Conservation (phyloP, 2,329 filamentous ascomycete species). For the Graphiopsis chlorocephala region DNA sequence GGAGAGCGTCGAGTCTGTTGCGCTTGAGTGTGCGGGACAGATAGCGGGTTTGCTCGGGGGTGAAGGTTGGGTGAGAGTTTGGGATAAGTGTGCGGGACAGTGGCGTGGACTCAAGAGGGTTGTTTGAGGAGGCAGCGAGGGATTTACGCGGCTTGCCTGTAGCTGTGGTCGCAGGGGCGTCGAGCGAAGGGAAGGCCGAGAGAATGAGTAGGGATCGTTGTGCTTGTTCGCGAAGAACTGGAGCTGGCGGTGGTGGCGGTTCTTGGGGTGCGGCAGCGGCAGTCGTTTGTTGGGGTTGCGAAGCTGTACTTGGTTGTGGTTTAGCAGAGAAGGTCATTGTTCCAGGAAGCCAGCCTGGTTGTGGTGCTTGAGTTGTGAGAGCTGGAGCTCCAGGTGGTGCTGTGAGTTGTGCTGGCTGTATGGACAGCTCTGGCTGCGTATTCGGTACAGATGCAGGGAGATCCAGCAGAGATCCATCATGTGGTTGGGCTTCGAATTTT, state of each 20-base stretch:
- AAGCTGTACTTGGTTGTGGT: conserved; percentile 8
- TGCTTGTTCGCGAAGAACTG: conserved; percentile 34
- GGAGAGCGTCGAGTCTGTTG: conserved; percentile 40
- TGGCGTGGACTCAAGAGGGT: conserved; percentile 51
- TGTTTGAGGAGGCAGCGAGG: conserved; percentile 22
- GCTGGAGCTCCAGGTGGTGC: background rate
- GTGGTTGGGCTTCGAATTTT: background rate
- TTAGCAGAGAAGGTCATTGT: conserved; percentile 12
- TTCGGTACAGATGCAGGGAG: background rate
- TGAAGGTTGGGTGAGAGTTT: conserved; percentile 49
- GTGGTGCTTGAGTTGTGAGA: background rate
- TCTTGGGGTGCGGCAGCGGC: conserved; percentile 22
- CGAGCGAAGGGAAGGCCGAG: conserved; percentile 34
- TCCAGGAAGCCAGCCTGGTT: conserved; percentile 15
- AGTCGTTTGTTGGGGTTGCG: background rate
- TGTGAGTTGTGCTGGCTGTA: conserved; percentile 9
- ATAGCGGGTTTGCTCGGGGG: conserved; percentile 48
- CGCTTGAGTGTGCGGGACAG: conserved; percentile 41
- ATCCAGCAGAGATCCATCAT: conserved; percentile 15
- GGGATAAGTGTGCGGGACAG: conserved; percentile 57
- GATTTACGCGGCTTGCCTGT: conserved; percentile 28
- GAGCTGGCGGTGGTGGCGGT: conserved; percentile 19
- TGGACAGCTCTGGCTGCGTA: background rate
- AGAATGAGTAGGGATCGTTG: conserved; percentile 34
- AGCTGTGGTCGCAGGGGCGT: conserved; percentile 22